These are phyloP conservation scores for Starmerella sp. DNA, from an alignment of 805 yeast genomes.

Conservation along the genomic window DNA sequence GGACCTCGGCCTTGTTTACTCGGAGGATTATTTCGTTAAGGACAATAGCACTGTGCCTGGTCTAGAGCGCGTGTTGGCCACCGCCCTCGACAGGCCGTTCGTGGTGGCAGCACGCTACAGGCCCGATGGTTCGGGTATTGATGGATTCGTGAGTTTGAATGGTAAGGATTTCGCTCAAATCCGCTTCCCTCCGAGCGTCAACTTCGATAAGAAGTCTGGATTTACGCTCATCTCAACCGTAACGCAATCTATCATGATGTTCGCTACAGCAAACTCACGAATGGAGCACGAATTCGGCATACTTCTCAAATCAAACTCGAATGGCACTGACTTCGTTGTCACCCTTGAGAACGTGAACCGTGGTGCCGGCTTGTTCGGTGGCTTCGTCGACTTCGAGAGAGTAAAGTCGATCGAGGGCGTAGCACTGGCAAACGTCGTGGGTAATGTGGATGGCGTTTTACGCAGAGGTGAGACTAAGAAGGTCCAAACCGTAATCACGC, in stretches of 20 bases:
- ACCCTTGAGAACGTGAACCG: constrained; percentile 65
- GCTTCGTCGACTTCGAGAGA: constrained; percentile 83
- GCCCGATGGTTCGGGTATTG: constrained; percentile 38
- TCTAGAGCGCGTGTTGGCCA: constrained; percentile 59
- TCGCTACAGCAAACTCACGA: constrained; percentile 55
- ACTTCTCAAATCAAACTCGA: constrained; percentile 75
- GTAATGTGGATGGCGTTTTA: constrained; percentile 39
- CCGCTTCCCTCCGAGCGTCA: constrained; percentile 56
- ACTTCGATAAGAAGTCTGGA: constrained; percentile 50
- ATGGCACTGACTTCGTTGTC: constrained; percentile 76
- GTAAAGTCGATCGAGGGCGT: constrained; percentile 79
- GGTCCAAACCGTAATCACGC: constrained; percentile 63
- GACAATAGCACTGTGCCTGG: constrained; percentile 34
- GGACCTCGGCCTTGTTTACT: constrained; percentile 32
- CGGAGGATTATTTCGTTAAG: constrained; percentile 35
- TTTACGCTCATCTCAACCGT: constrained; percentile 71
- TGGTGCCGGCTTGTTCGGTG: constrained; percentile 36
- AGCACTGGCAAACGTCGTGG: constrained; percentile 58
- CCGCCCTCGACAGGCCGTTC: constrained; percentile 59
- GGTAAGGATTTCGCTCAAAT: constrained; percentile 71
- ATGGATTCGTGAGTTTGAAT: constrained; percentile 66
- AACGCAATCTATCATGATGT: constrained; percentile 65
- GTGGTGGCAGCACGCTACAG: constrained; percentile 49
- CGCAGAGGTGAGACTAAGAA: constrained; percentile 39
- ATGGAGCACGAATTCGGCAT: constrained; percentile 57